A percentile compares a stretch with the other conserved stretches of the same genome.
Conservation (phyloP, 1,139 yeast species). For the Saccharomyces hybrid region DNA sequence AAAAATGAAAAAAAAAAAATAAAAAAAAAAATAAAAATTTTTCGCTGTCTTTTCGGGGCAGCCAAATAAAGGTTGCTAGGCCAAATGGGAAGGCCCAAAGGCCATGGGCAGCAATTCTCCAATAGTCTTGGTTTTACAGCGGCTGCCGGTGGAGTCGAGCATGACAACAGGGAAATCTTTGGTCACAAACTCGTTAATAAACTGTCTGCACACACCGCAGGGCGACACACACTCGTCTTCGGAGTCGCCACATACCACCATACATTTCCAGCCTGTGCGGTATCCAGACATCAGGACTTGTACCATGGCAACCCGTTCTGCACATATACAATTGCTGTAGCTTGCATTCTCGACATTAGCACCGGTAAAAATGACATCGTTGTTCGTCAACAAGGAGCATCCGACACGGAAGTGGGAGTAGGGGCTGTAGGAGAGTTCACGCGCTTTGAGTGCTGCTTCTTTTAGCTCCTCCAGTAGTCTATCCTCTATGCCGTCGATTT, state of each 20-base stretch:
- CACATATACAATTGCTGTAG: conserved; percentile 84
- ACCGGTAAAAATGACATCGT: conserved; percentile 49
- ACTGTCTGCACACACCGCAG: conserved; percentile 92
- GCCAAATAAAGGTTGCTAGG: neutral
- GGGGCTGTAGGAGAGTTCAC: conserved; percentile 60
- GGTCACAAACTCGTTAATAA: conserved; percentile 63
- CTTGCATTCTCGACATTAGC: conserved; percentile 93
- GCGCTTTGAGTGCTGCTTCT: conserved; percentile 32
- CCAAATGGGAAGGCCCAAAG: conserved; percentile 58
- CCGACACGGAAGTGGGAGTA: conserved; percentile 88
- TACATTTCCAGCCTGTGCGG: conserved; percentile 27
- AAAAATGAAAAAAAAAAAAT: neutral
- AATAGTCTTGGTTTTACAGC: conserved; percentile 40
- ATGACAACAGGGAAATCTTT: conserved; percentile 47
- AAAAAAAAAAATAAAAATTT: neutral
- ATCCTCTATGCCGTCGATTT: neutral
- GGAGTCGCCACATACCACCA: conserved; percentile 59
- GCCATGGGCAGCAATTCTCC: conserved; percentile 71
- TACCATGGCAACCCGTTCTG: conserved; percentile 75
- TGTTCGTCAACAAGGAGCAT: conserved; percentile 53
- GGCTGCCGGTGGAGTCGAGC: conserved; percentile 48
- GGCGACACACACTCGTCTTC: conserved; percentile 60
- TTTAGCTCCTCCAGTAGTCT: neutral
- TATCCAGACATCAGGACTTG: conserved; percentile 43
- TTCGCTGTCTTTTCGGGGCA: neutral